phyloP scores from a whole-genome alignment of 306 rosid genomes.

The Trifolium dubium region DNA sequence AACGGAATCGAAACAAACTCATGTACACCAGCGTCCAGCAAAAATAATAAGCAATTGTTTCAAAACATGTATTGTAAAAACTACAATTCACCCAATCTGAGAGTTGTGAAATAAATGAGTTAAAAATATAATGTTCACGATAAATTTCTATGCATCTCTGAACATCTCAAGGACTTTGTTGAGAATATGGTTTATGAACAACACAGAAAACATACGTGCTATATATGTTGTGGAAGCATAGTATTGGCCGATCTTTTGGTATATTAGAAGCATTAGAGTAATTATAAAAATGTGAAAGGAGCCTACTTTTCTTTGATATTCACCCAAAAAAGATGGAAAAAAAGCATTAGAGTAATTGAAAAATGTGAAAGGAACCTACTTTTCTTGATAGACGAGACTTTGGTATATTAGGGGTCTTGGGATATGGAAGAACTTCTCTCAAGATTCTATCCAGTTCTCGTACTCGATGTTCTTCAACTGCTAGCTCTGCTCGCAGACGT shows the following conservation, averaged over 20 bases:
- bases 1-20: slow-evolving; percentile 19
- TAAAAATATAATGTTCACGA: not conserved
- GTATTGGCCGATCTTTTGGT: not conserved
- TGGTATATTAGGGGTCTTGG: slow-evolving; percentile 63
- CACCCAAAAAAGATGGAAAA: not conserved
- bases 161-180: not conserved
- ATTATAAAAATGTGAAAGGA: too few species aligned
- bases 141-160: slow-evolving; percentile 19
- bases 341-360: slow-evolving; percentile 21
- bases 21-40: slow-evolving; percentile 13
- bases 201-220: not conserved
- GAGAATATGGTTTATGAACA: not conserved
- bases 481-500: slow-evolving; percentile 81
- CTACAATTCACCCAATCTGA: not conserved
- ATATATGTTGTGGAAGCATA: slow-evolving; percentile 11
- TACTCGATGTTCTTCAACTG: slow-evolving; percentile 86
- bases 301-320: too few species aligned
- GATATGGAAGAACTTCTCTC: slow-evolving; percentile 87
- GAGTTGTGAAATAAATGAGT: slow-evolving; percentile 8
- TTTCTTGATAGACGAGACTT: slow-evolving; percentile 75
- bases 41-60: slow-evolving; percentile 14
- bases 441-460: slow-evolving; percentile 85
- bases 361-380: slow-evolving; percentile 50
- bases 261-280: too few species aligned
- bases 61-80: slow-evolving; percentile 22